Evolutionary conservation across 164 flowering plant genomes (phyloP), one percentile per base, ranked within the genome.

Genomic region (Liriodendron chinense): DNA sequence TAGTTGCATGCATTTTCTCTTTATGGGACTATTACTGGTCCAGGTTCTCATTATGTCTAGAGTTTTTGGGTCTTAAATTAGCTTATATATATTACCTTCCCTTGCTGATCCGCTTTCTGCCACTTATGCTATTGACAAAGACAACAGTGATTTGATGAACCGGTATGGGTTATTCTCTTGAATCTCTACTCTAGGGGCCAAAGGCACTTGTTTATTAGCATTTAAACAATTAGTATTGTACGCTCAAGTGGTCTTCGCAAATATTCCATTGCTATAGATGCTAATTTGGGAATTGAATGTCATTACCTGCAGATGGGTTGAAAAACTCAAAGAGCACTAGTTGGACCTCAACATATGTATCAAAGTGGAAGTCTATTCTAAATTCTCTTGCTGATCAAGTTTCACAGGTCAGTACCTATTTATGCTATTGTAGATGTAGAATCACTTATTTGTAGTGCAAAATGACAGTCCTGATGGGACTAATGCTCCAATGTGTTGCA

Each of bases 361-460:
- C 97, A 47, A 86, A 86, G 82, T 96, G 97, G 98, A 96, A 90
- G 78, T 85, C 94, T 43, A 69, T 92, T 47, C 14, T 96, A 34
- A 92, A 91, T 82, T 84, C 93, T 64, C 77, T 96, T 70, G 94
- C 98, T 70, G 90, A 90, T 74, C 97, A 96, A 77, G 96, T 96
- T 76, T 90, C 97, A 47, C 97, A 96, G 93, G 99, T 94, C 75
- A 63, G 86, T 71, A 24, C 22, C 63, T 50, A 25, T 74, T 74
- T 50, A 20, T 12, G 10, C 59, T 53, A 53, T 53, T 53, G 13
- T 53, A 53, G 4, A 53, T 16, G 59, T 16, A 53, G 10, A 16
- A 53, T 53, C 13, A 12, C 59, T 14, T 53, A 16, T 53, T 53
- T 53, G 16, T 12, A 53, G 18, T 53, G 12, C 59, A 53, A 53